Conservation (phyloP, 768 basidiomycete species). For the Steccherinum ochraceum region DNA sequence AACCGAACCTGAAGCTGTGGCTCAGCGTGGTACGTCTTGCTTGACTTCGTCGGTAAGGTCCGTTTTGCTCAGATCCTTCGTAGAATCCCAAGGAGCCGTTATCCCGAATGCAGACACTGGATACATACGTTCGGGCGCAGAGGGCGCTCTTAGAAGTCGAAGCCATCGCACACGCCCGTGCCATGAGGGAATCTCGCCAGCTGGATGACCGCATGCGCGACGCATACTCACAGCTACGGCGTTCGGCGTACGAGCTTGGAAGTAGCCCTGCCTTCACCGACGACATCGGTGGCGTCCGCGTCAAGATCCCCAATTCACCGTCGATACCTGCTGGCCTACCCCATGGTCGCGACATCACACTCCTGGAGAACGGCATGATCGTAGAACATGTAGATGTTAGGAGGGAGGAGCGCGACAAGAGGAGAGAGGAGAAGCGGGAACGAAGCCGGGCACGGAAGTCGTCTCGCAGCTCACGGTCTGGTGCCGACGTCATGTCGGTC, state of each 20-base stretch:
- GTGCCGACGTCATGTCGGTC: constrained; percentile 65
- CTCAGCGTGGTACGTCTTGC: constrained; percentile 53
- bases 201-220: constrained; percentile 76
- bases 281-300: constrained; percentile 61
- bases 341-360: constrained; percentile 61
- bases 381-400: constrained; percentile 84
- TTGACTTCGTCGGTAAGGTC: not conserved
- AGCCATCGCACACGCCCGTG: constrained; percentile 67
- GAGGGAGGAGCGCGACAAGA: constrained; percentile 67
- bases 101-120: constrained; percentile 76
- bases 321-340: constrained; percentile 27
- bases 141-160: constrained; percentile 78
- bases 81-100: constrained; percentile 91
- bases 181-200: constrained; percentile 71
- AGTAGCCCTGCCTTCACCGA: constrained; percentile 39
- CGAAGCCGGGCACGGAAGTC: constrained; percentile 58
- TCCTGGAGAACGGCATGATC: constrained; percentile 85
- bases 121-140: constrained; percentile 78
- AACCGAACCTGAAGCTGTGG: constrained; percentile 80
- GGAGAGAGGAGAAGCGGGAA: constrained; percentile 53
- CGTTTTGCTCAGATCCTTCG: not conserved
- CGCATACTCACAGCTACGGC: constrained; percentile 71
- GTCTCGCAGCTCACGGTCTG: constrained; percentile 53
- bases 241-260: constrained; percentile 70
- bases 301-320: constrained; percentile 51